A percentile compares a stretch with the other conserved stretches of the same genome.
Conservation (phyloP, 208 protist species). For the Leishmania arabica region DNA sequence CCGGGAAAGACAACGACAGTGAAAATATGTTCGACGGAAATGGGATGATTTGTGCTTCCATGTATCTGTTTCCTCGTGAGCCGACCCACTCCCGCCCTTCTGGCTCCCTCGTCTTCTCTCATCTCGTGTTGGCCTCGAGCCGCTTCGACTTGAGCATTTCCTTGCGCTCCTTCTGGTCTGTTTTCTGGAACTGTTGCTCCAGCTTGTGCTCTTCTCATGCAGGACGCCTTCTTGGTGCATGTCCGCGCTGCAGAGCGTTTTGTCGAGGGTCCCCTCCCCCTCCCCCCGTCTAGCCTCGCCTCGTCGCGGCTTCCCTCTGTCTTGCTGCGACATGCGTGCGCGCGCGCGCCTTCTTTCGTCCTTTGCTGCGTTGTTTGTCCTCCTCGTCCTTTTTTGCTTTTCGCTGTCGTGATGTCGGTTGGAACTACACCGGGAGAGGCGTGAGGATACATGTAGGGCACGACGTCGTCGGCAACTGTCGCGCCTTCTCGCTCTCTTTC, state of each 20-base stretch:
- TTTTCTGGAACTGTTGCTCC: not conserved
- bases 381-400: no score
- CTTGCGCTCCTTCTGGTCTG: not conserved
- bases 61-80: not conserved
- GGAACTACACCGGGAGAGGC: no score
- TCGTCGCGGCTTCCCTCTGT: no score
- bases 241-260: not conserved
- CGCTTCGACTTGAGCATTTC: not conserved
- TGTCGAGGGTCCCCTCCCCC: no score
- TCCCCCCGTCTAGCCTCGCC: no score
- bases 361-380: no score
- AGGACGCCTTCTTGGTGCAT: not conserved
- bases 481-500: not conserved
- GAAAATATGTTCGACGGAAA: not conserved
- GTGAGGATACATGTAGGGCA: no score
- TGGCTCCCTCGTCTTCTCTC: not conserved
- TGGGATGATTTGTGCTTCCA: not conserved
- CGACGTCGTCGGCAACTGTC: no score
- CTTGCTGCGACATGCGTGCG: no score
- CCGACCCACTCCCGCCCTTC: not conserved
- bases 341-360: no score
- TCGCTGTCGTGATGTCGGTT: no score
- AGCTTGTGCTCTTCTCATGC: not conserved
- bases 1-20: not conserved
- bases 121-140: not conserved